phyloP scores from a whole-genome alignment of 1,284 basidiomycete genomes.

The Xerocomus minutiporus region DNA sequence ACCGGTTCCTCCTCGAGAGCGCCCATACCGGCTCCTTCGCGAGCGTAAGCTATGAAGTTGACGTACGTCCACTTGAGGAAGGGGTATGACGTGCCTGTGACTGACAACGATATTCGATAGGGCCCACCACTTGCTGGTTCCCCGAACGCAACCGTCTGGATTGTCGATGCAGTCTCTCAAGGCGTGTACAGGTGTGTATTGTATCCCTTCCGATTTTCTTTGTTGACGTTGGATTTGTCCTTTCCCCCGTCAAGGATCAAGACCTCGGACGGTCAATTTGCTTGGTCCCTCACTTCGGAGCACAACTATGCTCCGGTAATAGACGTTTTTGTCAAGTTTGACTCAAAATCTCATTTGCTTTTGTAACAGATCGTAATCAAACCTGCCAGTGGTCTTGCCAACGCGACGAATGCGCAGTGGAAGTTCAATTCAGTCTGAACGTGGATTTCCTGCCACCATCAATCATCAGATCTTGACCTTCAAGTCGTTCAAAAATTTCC shows the following conservation, averaged over 20 bases:
- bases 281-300: background rate
- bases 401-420: background rate
- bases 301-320: background rate
- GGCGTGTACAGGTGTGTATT: background rate
- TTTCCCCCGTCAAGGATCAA: background rate
- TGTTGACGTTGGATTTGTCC: background rate
- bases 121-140: background rate
- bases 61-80: background rate
- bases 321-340: background rate
- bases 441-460: background rate
- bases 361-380: background rate
- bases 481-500: background rate
- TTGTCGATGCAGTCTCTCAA: background rate
- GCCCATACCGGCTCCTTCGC: background rate
- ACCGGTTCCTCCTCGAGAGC: background rate
- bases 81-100: background rate
- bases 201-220: background rate
- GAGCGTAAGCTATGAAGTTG: background rate
- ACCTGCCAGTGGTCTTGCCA: background rate
- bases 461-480: background rate
- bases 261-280: background rate
- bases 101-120: background rate
- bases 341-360: background rate
- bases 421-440: background rate
- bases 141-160: background rate